A percentile compares a stretch with the other conserved stretches of the same genome.
phyloP scores from a whole-genome alignment of 2,329 filamentous ascomycete genomes.

The Cladosporium sp. region DNA sequence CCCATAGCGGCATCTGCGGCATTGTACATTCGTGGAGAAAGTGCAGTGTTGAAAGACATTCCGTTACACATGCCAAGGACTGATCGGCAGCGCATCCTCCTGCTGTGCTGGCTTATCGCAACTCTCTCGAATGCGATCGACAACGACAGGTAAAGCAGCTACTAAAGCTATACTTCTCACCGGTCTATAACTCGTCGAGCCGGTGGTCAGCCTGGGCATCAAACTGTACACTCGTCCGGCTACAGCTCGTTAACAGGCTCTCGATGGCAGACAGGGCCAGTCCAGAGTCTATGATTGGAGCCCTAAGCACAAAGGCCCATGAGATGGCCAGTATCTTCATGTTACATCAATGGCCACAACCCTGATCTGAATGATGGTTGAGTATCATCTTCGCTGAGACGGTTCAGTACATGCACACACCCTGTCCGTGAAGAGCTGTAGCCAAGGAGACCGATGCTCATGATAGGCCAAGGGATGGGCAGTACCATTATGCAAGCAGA shows the following conservation, averaged over 20 bases:
- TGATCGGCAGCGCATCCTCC: not conserved
- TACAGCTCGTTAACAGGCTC: not conserved
- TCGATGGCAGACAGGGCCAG: not conserved
- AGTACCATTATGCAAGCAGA: not conserved
- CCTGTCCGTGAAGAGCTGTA: not conserved
- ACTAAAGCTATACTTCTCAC: not conserved
- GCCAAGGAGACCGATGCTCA: not conserved
- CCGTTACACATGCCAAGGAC: conserved; percentile 4
- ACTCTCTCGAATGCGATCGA: not conserved
- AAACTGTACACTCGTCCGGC: not conserved
- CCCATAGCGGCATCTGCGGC: not conserved
- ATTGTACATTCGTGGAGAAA: not conserved
- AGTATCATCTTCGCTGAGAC: not conserved
- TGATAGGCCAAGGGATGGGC: not conserved
- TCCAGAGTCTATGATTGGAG: not conserved
- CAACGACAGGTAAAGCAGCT: not conserved
- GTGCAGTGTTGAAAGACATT: not conserved
- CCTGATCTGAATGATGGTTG: not conserved
- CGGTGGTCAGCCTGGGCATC: not conserved
- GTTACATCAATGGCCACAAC: not conserved
- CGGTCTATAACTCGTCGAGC: not conserved
- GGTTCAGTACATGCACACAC: not conserved
- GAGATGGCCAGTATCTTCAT: not conserved
- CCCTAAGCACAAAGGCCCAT: not conserved
- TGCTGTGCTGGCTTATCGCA: conserved; percentile 2